Conservation (phyloP, 2,329 filamentous ascomycete species). For the Parascedosporium putredinis region DNA sequence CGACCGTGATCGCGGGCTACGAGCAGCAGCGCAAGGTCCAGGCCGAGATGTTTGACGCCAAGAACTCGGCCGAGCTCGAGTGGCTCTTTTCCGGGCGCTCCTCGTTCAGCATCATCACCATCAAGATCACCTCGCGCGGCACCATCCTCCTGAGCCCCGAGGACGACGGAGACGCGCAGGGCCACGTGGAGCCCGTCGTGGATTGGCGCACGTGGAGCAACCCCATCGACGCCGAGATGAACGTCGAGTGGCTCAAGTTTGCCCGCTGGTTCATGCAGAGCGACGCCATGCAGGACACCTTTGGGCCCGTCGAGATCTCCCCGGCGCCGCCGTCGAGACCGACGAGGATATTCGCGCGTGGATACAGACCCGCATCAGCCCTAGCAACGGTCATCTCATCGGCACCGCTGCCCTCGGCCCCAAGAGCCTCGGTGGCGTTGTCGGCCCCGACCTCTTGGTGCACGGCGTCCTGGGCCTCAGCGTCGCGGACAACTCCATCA, state of each 20-base stretch:
- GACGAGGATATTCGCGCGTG: constrained; percentile 16
- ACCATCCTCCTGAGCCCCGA: constrained; percentile 38
- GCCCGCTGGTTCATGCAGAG: constrained; percentile 22
- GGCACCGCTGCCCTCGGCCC: constrained; percentile 11
- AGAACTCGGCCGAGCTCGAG: constrained; percentile 17
- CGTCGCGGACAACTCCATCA: constrained; percentile 28
- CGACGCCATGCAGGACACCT: constrained; percentile 21
- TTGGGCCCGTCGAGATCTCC: constrained; percentile 25
- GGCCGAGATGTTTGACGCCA: constrained; percentile 11
- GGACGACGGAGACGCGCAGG: constrained; percentile 18
- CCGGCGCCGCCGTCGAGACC: constrained; percentile 21
- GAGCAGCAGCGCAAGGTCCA: constrained; percentile 13
- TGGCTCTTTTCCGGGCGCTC: constrained; percentile 12
- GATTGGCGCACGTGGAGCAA: constrained; percentile 31
- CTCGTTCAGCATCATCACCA: constrained; percentile 12
- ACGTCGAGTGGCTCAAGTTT: constrained; percentile 27
- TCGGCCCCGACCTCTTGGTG: constrained; percentile 21
- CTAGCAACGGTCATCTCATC: constrained; percentile 12
- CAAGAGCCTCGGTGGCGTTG: constrained; percentile 11
- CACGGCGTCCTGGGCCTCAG: constrained; percentile 28
- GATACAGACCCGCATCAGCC: constrained; percentile 10
- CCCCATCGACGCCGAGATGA: constrained; percentile 40
- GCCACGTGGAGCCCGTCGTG: constrained; percentile 39
- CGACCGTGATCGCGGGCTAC: constrained; percentile 14
- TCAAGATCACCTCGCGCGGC: constrained; percentile 38